Conservation (phyloP, 164 flowering plant genomes). For the Umbilicus rupestris region DNA sequence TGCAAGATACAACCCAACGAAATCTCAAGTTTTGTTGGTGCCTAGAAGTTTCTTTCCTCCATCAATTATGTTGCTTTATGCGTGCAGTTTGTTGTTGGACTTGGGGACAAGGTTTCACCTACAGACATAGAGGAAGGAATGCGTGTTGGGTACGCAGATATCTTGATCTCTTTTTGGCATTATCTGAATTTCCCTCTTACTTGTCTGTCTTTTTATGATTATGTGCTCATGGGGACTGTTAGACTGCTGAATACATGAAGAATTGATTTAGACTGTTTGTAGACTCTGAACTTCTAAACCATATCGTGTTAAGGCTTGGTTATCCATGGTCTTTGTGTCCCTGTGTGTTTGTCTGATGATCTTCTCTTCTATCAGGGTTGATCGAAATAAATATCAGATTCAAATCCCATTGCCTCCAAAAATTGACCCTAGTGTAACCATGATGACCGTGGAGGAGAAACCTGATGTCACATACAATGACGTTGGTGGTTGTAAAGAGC, state of each 20-base stretch:
- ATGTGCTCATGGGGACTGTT: neutral
- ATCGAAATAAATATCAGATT: constrained; percentile 89
- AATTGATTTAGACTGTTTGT: no score
- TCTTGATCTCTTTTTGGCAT: neutral
- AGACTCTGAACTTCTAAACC: no score
- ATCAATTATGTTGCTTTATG: neutral
- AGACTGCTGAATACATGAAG: no score
- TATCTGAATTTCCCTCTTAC: neutral
- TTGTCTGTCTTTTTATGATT: no score
- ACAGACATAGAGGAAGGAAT: constrained; percentile 99
- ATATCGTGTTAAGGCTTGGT: no score
- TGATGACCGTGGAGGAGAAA: constrained; percentile 99
- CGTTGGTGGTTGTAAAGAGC: constrained; percentile 99
- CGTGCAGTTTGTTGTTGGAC: constrained; percentile 95
- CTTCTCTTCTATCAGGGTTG: constrained; percentile 55
- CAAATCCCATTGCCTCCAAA: constrained; percentile 98
- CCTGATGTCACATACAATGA: constrained; percentile 98
- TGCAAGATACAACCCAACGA: neutral
- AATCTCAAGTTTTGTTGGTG: neutral
- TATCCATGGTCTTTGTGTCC: neutral
- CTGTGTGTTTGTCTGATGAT: neutral
- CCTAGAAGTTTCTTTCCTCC: neutral
- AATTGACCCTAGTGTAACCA: constrained; percentile 97
- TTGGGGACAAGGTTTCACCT: constrained; percentile 96
- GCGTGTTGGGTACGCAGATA: constrained; percentile 85